These are phyloP conservation scores for Pleurotus salmoneostramineus DNA, from an alignment of 768 basidiomycete genomes.

Conservation along the genomic window DNA sequence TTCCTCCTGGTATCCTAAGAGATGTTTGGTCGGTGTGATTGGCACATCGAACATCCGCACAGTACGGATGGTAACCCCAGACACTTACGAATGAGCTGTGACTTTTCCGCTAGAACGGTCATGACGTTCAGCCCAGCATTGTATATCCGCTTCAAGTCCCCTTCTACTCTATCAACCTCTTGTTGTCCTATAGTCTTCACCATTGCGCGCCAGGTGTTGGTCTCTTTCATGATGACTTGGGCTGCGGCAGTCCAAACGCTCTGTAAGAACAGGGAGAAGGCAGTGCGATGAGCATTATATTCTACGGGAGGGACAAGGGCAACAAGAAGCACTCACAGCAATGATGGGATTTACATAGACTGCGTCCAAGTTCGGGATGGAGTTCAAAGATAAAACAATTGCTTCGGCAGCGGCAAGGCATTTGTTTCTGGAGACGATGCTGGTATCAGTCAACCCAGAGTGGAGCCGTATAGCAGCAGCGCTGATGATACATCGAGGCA, in stretches of 20 bases:
- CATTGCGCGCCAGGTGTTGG: not conserved
- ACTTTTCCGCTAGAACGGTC: slow-evolving; percentile 1
- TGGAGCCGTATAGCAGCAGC: slow-evolving; percentile 33
- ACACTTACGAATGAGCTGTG: slow-evolving; percentile 4
- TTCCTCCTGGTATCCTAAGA: not conserved
- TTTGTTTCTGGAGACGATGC: not conserved
- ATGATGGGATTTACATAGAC: slow-evolving; percentile 1
- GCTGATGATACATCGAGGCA: slow-evolving; percentile 31
- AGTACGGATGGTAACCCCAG: not conserved
- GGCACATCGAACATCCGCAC: not conserved
- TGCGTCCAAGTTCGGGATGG: not conserved
- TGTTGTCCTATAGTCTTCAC: not conserved
- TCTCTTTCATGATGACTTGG: slow-evolving; percentile 5
- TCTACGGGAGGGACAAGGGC: not conserved
- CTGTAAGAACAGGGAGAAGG: not conserved
- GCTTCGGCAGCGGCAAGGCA: not conserved
- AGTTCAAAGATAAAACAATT: not conserved
- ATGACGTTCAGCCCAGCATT: slow-evolving; percentile 2
- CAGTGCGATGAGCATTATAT: not conserved
- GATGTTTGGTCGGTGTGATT: not conserved
- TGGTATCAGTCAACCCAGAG: not conserved
- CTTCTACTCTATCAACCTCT: not conserved
- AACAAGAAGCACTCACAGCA: not conserved
- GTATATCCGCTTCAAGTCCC: not conserved
- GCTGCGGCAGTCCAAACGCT: slow-evolving; percentile 5